Conservation (phyloP, 1,284 basidiomycete species). For the Caloboletus firmus region DNA sequence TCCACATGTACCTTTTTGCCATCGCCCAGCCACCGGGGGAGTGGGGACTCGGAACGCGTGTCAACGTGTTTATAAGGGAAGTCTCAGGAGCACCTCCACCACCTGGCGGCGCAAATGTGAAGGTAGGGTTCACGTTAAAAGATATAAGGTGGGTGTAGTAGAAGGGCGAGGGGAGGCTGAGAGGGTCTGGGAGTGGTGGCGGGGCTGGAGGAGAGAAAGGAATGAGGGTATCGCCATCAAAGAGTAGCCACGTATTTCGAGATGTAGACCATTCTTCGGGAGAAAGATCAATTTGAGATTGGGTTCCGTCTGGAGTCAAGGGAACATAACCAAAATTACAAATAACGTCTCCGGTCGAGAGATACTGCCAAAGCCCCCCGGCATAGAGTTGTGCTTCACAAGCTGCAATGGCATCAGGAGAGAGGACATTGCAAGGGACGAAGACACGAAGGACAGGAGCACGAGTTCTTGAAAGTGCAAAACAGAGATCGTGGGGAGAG, state of each 20-base stretch:
- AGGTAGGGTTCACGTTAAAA: slow-evolving; percentile 48
- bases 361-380: slow-evolving; percentile 65
- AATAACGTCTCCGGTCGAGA: slow-evolving; percentile 71
- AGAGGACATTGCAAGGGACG: slow-evolving; percentile 61
- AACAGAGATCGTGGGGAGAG: slow-evolving; percentile 60
- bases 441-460: slow-evolving; percentile 75
- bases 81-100: slow-evolving; percentile 40
- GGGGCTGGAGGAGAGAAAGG: slow-evolving; percentile 54
- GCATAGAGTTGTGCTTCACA: slow-evolving; percentile 66
- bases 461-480: slow-evolving; percentile 60
- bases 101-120: slow-evolving; percentile 36
- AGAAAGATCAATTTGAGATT: slow-evolving; percentile 24
- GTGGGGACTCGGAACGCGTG: slow-evolving; percentile 53
- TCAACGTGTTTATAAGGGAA: slow-evolving; percentile 38
- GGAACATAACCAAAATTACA: slow-evolving; percentile 74
- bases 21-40: slow-evolving; percentile 55
- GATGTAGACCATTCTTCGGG: slow-evolving; percentile 18
- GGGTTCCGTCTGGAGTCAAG: slow-evolving; percentile 35
- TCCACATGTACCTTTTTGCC: slow-evolving; percentile 62
- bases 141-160: slow-evolving; percentile 69
- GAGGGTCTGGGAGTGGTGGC: slow-evolving; percentile 53
- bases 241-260: slow-evolving; percentile 62
- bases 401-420: slow-evolving; percentile 47
- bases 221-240: slow-evolving; percentile 57
- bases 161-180: slow-evolving; percentile 66